Conservation (phyloP, 495 filamentous ascomycete species). For the Venustampulla echinocandica region DNA sequence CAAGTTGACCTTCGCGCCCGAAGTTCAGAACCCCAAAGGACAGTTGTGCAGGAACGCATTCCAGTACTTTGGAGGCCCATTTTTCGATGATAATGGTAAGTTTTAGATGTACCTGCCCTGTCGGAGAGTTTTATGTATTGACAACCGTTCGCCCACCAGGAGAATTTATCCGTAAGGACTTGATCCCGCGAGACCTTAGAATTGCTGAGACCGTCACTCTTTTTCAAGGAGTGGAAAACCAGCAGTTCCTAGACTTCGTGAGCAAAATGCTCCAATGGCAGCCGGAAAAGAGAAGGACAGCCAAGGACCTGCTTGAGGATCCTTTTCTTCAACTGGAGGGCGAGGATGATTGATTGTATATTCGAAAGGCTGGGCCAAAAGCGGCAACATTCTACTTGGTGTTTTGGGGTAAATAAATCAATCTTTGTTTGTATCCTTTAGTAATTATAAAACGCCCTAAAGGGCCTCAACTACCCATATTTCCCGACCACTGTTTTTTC, state of each 20-base stretch:
- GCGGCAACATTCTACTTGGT: too few species aligned
- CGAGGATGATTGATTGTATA: background rate
- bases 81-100: conserved; percentile 21
- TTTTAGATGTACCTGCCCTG: background rate
- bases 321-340: background rate
- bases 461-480: too few species aligned
- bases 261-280: conserved; percentile 33
- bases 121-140: conserved; percentile 9
- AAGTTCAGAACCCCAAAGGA: conserved; percentile 4
- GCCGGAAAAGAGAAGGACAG: conserved; percentile 33
- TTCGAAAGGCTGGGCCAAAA: too few species aligned
- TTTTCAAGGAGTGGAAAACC: conserved; percentile 32
- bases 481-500: too few species aligned
- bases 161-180: conserved; percentile 11
- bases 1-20: conserved; percentile 5
- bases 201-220: conserved; percentile 27
- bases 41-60: conserved; percentile 1
- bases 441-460: too few species aligned
- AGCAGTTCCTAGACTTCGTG: conserved; percentile 34
- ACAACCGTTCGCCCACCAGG: conserved; percentile 3
- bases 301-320: conserved; percentile 25
- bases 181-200: conserved; percentile 9
- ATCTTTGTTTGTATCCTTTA: too few species aligned
- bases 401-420: too few species aligned
- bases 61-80: conserved; percentile 15